Evolutionary conservation across 75 land plant genomes (phyloP).

Genomic region (Isoetes taiwanensis): DNA sequence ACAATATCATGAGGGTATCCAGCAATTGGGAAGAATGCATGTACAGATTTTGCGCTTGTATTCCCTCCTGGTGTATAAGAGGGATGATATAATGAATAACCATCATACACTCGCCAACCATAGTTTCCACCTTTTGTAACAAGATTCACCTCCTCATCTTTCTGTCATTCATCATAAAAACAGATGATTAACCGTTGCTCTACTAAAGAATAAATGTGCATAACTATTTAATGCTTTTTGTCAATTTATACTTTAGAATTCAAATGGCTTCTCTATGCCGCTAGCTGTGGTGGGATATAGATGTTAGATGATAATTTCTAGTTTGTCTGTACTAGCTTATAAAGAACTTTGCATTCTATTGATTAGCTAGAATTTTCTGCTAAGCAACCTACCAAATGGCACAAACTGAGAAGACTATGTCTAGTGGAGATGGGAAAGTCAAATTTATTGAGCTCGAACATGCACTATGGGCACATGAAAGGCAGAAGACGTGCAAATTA

Average conservation of each 20-base stretch:
- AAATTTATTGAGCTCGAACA: too few relatives aligned
- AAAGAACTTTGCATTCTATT: too few relatives aligned
- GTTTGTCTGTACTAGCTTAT: too few relatives aligned
- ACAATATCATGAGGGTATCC: slow-evolving; percentile 52
- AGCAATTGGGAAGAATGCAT: slow-evolving; percentile 55
- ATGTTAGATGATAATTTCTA: too few relatives aligned
- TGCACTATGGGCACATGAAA: too few relatives aligned
- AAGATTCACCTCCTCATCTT: slow-evolving; percentile 84
- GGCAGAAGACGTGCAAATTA: too few relatives aligned
- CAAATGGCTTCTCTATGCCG: too few relatives aligned
- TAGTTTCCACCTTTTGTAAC: slow-evolving; percentile 88
- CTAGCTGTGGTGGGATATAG: too few relatives aligned
- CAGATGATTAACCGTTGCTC: neutral
- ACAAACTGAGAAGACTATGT: too few relatives aligned
- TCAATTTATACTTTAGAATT: neutral
- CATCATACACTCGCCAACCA: slow-evolving; percentile 93
- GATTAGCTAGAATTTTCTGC: too few relatives aligned
- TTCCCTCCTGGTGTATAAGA: slow-evolving; percentile 38
- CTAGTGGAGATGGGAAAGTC: too few relatives aligned
- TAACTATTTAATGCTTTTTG: neutral
- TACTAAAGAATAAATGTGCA: neutral
- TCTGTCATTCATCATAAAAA: slow-evolving; percentile 24
- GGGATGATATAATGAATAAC: slow-evolving; percentile 28
- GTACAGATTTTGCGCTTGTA: slow-evolving; percentile 40
- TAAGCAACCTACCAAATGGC: too few relatives aligned